Evolutionary conservation across 768 basidiomycete species (phyloP), one percentile per base, ranked within the genome.

Genomic region (Amylocystis lapponica): DNA sequence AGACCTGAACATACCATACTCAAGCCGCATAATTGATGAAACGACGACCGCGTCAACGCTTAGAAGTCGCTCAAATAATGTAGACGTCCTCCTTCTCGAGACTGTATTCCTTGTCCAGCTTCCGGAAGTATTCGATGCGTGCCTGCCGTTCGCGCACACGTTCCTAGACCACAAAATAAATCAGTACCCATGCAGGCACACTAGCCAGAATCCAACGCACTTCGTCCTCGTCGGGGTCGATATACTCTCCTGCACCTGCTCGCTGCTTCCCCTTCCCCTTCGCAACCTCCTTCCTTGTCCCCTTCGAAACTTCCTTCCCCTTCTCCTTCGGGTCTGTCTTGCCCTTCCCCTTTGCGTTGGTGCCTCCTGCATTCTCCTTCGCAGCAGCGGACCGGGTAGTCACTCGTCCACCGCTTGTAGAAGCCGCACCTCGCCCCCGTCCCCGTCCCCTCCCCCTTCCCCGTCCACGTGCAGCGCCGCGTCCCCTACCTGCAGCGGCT

Each of bases 1-100:
- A n/a, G n/a, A n/a, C n/a, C n/a, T n/a, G n/a, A n/a, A n/a, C n/a
- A n/a, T n/a, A n/a, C n/a, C n/a, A n/a, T n/a, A n/a, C n/a, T n/a
- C n/a, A n/a, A n/a, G n/a, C n/a, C n/a, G n/a, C n/a, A n/a, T n/a
- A n/a, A n/a, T n/a, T n/a, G n/a, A n/a, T n/a, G n/a, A n/a, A n/a
- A n/a, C n/a, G n/a, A n/a, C n/a, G n/a, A n/a, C n/a, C n/a, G n/a
- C n/a, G n/a, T n/a, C n/a, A n/a, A n/a, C n/a, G n/a, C n/a, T n/a
- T n/a, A n/a, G n/a, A n/a, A n/a, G n/a, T n/a, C n/a, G n/a, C n/a
- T 43, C 41, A 43, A n/a, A 45, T 45, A 39, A 59, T 51, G 31
- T 59, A 59, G n/a, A 59, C 57, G 40, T 59, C 50, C 41, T 59
- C 57, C 45, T 56, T 55, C 45, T 53, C 55, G 36, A 59, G 43